Conservation (phyloP, 1,284 basidiomycete species). For the Paramarasmius palmivorus region DNA sequence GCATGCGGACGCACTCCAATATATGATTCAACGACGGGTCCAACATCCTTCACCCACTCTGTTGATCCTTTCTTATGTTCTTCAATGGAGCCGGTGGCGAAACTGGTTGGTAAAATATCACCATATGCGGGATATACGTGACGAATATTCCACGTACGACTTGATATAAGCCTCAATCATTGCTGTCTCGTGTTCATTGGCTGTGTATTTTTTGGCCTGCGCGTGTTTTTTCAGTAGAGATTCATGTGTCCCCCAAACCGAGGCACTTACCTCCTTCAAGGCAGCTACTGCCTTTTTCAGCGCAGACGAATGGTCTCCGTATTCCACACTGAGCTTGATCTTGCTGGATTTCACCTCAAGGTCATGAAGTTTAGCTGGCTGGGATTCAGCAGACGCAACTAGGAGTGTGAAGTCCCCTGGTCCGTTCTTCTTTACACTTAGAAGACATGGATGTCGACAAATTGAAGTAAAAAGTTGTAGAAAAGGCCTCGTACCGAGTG, state of each 20-base stretch:
- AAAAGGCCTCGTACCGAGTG: constrained; percentile 57
- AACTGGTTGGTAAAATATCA: constrained; percentile 45
- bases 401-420: constrained; percentile 63
- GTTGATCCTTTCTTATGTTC: constrained; percentile 76
- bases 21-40: constrained; percentile 86
- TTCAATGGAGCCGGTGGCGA: constrained; percentile 75
- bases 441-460: not conserved
- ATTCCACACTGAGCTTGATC: constrained; percentile 63
- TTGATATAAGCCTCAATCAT: constrained; percentile 81
- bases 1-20: constrained; percentile 54
- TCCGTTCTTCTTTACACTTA: constrained; percentile 68
- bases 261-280: constrained; percentile 54
- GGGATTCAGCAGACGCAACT: constrained; percentile 63
- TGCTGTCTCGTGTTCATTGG: constrained; percentile 68
- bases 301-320: constrained; percentile 66
- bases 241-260: no score
- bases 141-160: constrained; percentile 50
- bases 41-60: constrained; percentile 84
- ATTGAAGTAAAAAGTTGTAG: not conserved
- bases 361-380: constrained; percentile 43
- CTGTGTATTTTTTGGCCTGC: constrained; percentile 70
- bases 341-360: constrained; percentile 41
- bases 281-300: constrained; percentile 56
- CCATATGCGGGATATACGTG: not conserved
- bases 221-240: no score